Percentiles rank a stretch among this genome's conserved stretches.
These are phyloP conservation scores for Aspergillus heteromorphus DNA, from an alignment of 495 filamentous ascomycete species.

Conservation along the genomic window DNA sequence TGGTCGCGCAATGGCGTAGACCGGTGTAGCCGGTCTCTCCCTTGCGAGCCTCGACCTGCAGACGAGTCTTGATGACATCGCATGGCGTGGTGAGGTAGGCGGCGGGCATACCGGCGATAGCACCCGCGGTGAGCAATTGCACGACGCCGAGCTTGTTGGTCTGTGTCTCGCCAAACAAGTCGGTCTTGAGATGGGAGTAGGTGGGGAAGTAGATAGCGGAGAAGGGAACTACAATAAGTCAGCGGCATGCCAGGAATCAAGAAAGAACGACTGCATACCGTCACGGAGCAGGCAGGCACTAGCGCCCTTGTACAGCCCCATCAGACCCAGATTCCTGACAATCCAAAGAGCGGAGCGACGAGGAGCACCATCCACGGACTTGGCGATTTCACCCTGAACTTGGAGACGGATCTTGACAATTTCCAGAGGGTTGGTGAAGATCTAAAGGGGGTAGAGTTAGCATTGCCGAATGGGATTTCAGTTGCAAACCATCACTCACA, in stretches of 20 bases:
- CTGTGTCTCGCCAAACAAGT: slow-evolving; percentile 85
- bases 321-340: slow-evolving; percentile 87
- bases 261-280: slow-evolving; percentile 23
- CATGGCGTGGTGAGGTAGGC: slow-evolving; percentile 96
- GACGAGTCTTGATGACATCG: slow-evolving; percentile 97
- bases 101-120: slow-evolving; percentile 97
- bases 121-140: slow-evolving; percentile 90
- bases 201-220: slow-evolving; percentile 98
- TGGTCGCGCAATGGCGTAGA: slow-evolving; percentile 78
- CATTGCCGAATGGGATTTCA: not conserved
- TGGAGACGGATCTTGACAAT: slow-evolving; percentile 99
- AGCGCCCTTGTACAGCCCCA: slow-evolving; percentile 97
- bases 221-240: slow-evolving; percentile 63
- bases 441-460: slow-evolving; percentile 39
- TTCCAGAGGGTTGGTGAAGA: slow-evolving; percentile 95
- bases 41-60: slow-evolving; percentile 95
- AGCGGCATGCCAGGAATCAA: slow-evolving; percentile 6
- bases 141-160: slow-evolving; percentile 86
- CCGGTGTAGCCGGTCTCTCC: slow-evolving; percentile 82
- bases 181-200: slow-evolving; percentile 89
- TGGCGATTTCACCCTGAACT: slow-evolving; percentile 92
- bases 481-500: slow-evolving; percentile 48
- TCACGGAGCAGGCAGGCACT: slow-evolving; percentile 91
- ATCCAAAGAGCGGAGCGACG: slow-evolving; percentile 96
- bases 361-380: slow-evolving; percentile 75